Evolutionary conservation across 306 rosid genomes (phyloP), one percentile per base, ranked within the genome.

Genomic region (Sicyos edulis): DNA sequence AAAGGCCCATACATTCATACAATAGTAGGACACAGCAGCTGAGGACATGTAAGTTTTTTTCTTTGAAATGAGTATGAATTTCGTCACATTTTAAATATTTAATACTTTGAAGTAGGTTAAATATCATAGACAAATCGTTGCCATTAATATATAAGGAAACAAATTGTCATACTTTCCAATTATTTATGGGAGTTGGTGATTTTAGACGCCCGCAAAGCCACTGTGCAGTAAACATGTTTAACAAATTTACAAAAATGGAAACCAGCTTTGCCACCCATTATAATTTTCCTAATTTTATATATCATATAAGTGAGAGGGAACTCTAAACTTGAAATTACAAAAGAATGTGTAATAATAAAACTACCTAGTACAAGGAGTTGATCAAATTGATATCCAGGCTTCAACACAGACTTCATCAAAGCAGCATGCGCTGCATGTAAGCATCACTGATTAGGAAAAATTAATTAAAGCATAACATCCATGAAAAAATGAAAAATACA

Each of bases 341-440:
- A 29, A 10, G 16, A 12, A 26, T 52, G 17, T 45, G 47, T 58
- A 60, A 75, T 63, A 60, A 75, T 50, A 73, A 52, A 66, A 22
- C n/a, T 86, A 90, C 98, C 98, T 79, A 93, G 74, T 51, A 91
- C 88, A 85, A 93, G 77, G 47, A 93, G 87, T 62, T 82, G 82
- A 78, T 93, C 96, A 80, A 93, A 91, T 73, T 79, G 86, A 85
- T 86, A 86, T 52, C 96, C 97, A 72, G 97, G 92, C 79, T 91
- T 91, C 86, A 93, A 78, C n/a, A 78, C 76, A 15, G 95, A 81
- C 83, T 83, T 87, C 87, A 91, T 77, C 80, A 64, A 26, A 62
- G 80, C 60, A 76, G 96, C 96, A 77, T 86, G 92, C 44, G 76
- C 96, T 92, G 86, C 78, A 87, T 55, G 79, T 54, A 74, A 75